Percentiles rank a stretch among this genome's conserved stretches.
phyloP scores from a whole-genome alignment of 2,329 filamentous ascomycete genomes.

The Beauveria bassiana region DNA sequence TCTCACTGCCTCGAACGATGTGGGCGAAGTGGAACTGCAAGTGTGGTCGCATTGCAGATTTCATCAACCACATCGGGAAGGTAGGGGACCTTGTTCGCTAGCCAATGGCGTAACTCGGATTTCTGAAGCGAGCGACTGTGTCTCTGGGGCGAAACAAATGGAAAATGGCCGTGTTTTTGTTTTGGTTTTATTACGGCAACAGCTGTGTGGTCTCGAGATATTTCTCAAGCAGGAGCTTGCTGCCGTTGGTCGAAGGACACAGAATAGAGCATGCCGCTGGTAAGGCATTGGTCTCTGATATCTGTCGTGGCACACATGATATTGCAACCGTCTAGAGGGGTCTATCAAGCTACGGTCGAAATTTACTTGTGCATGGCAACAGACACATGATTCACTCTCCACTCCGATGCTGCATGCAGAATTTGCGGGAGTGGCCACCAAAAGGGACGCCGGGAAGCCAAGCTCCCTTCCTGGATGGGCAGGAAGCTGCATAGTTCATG shows the following conservation, averaged over 20 bases:
- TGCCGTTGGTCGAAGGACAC: not conserved
- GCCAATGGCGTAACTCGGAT: not conserved
- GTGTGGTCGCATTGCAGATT: slow-evolving; percentile 9
- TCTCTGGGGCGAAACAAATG: not conserved
- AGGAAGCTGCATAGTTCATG: not conserved
- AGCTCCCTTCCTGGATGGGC: not conserved
- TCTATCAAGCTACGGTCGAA: not conserved
- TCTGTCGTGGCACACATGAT: not conserved
- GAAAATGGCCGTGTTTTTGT: not conserved
- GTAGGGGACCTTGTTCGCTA: not conserved
- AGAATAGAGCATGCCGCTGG: not conserved
- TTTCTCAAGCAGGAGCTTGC: not conserved
- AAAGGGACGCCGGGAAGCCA: not conserved
- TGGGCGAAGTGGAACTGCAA: not conserved
- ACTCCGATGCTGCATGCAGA: not conserved
- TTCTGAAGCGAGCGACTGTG: not conserved
- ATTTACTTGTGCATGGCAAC: not conserved
- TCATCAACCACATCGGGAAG: slow-evolving; percentile 9
- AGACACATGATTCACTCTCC: not conserved
- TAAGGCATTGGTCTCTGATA: not conserved
- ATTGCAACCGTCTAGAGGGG: not conserved
- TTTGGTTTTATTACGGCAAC: not conserved
- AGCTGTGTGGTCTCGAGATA: not conserved
- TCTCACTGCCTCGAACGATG: not conserved
- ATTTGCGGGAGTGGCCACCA: not conserved